Evolutionary conservation across 1,284 basidiomycete genomes (phyloP), one percentile per base, ranked within the genome.

Genomic region (Tilletia caries): DNA sequence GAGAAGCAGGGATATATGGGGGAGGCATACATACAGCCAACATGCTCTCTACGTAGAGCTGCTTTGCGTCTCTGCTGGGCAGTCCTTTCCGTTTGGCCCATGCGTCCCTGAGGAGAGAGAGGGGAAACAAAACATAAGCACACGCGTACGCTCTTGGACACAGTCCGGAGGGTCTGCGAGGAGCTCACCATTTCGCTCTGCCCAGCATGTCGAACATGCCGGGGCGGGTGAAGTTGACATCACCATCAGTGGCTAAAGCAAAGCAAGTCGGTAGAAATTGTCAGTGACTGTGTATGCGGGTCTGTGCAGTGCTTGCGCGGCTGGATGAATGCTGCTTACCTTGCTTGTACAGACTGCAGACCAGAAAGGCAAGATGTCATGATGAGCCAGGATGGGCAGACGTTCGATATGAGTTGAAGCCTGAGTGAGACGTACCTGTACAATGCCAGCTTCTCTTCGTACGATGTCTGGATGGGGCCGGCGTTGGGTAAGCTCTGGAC

Each of bases 51-150:
- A 95, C 92, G 84, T 97, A 97, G 48, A 91, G 84, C 87, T 89
- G 91, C 85, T 94, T 96, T 1, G 94, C 93, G 81, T 95, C 91
- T 70, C 87, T 88, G 34, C 88, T 82, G 69, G 90, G 88, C 43
- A 94, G 82, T 73, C 94, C 92, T 75, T 89, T 90, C 80, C 95
- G 92, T 80, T 93, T 94, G 62, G 90, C 89, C 94, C 94, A 97
- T 37, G 92, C 92, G 85, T 95, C 93, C 93, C 92, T 94, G 74
- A n/a, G n/a, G n/a, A n/a, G n/a, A n/a, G n/a, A n/a, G n/a, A n/a
- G n/a, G n/a, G n/a, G n/a, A n/a, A n/a, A n/a, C n/a, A n/a, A n/a
- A 29, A 66, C 67, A 50, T 32, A 58, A 50, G 44, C 67, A 77
- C 67, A 72, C 76, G 76, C 80, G 75, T 75, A 85, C 79, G n/a